Percentiles rank a stretch among this genome's conserved stretches.
phyloP scores from a whole-genome alignment of 495 filamentous ascomycete species.

The Lineolata rhizophorae region DNA sequence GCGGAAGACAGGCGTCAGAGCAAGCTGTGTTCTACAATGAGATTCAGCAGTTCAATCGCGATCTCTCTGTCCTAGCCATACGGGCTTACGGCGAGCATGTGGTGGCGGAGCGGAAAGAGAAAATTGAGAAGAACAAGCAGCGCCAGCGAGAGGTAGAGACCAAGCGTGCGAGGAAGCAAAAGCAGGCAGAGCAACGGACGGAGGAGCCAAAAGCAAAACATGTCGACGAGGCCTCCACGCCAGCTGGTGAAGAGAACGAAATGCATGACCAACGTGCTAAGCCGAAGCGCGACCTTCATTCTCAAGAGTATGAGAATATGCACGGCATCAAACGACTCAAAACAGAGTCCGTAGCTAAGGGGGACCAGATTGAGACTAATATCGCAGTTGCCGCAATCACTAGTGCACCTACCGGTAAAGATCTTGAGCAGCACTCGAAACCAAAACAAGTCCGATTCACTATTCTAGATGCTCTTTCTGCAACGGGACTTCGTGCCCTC shows the following conservation, averaged over 20 bases:
- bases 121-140: constrained; percentile 11
- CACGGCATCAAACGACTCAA: too few species aligned
- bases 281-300: neutral
- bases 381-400: neutral
- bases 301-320: neutral
- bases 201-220: constrained; percentile 2
- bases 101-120: constrained; percentile 20
- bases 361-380: too few species aligned
- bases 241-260: neutral
- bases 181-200: constrained; percentile 1
- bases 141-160: constrained; percentile 4
- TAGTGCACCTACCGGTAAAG: neutral
- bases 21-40: constrained; percentile 96
- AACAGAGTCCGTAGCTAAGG: neutral
- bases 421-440: neutral
- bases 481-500: constrained; percentile 77
- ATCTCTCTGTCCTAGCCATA: constrained; percentile 81
- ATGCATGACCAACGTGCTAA: neutral
- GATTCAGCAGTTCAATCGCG: constrained; percentile 95
- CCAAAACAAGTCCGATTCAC: constrained; percentile 28
- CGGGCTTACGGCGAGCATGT: constrained; percentile 57
- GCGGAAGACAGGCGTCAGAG: constrained; percentile 19
- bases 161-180: constrained; percentile 3
- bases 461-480: constrained; percentile 87
- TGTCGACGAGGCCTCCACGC: neutral